A percentile compares a stretch with the other conserved stretches of the same genome.
These are phyloP conservation scores for Quercus dentata DNA, from an alignment of 306 rosid genomes.

Conservation along the genomic window DNA sequence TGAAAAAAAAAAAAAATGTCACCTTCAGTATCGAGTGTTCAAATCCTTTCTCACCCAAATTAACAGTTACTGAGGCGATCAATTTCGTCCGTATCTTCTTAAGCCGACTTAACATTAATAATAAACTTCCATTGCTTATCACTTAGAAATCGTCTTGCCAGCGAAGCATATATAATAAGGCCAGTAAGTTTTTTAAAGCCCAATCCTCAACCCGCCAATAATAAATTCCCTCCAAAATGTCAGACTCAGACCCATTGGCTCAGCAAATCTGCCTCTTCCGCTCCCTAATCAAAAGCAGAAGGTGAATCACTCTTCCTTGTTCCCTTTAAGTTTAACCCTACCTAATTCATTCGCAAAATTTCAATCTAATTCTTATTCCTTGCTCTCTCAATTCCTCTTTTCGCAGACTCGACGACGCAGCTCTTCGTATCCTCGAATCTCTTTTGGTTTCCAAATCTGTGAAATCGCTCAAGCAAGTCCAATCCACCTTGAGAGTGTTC, in stretches of 20 bases:
- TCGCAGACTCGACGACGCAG: constrained; percentile 43
- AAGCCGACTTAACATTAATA: too few relatives aligned
- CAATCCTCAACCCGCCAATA: constrained; percentile 13
- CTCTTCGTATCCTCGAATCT: constrained; percentile 53
- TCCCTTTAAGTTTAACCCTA: neutral
- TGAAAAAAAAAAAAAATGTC: too few relatives aligned
- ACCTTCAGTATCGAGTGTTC: too few relatives aligned
- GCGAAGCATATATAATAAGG: neutral
- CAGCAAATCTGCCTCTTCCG: constrained; percentile 44
- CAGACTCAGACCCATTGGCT: constrained; percentile 17
- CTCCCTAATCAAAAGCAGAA: constrained; percentile 41
- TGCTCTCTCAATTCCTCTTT: neutral
- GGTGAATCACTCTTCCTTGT: constrained; percentile 31
- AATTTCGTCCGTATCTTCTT: too few relatives aligned
- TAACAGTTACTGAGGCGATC: too few relatives aligned
- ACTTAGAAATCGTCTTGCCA: too few relatives aligned
- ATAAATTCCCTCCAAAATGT: constrained; percentile 41
- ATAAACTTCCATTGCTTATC: too few relatives aligned
- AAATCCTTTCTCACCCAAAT: too few relatives aligned
- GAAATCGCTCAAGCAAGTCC: constrained; percentile 45
- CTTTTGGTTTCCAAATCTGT: constrained; percentile 51
- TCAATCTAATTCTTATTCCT: neutral
- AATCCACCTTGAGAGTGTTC: constrained; percentile 41
- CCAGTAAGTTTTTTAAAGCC: neutral
- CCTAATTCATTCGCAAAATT: too few relatives aligned